Conservation (phyloP, 176 grass and related monocot genomes). For the Canna indica region DNA sequence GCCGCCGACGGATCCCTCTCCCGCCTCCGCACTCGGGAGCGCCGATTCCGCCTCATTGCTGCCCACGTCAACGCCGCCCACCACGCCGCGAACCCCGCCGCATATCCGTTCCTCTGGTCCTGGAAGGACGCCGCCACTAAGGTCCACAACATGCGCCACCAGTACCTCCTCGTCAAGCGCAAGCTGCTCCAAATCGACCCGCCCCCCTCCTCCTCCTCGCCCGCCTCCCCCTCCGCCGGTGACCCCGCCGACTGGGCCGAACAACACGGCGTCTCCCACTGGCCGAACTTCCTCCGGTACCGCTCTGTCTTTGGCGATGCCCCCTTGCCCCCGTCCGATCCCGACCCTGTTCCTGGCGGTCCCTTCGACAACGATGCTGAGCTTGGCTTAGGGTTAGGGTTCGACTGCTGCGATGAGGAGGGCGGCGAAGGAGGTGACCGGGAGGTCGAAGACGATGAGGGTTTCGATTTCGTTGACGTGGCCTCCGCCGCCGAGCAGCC, state of each 20-base stretch:
- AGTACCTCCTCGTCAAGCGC: slow-evolving; percentile 23
- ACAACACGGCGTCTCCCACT: slow-evolving; percentile 10
- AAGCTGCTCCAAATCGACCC: slow-evolving; percentile 1
- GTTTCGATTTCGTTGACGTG: slow-evolving; percentile 10
- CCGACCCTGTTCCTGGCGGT: background rate
- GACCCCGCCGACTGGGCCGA: background rate
- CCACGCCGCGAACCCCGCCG: slow-evolving; percentile 7
- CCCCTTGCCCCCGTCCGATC: background rate
- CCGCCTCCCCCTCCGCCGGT: background rate
- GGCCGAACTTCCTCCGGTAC: slow-evolving; percentile 23
- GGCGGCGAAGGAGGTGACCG: background rate
- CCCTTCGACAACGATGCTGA: background rate
- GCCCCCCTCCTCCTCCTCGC: background rate
- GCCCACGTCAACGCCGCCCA: slow-evolving; percentile 11
- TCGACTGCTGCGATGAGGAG: background rate
- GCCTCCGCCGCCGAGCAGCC: background rate
- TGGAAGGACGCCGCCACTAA: slow-evolving; percentile 24
- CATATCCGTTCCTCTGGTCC: slow-evolving; percentile 16
- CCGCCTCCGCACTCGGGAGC: slow-evolving; percentile 8
- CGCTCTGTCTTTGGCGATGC: slow-evolving; percentile 14
- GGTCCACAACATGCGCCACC: slow-evolving; percentile 19
- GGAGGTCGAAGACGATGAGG: slow-evolving; percentile 3
- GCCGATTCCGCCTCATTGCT: slow-evolving; percentile 8
- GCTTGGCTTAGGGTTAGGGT: background rate
- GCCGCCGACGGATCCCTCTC: slow-evolving; percentile 9